Conservation (phyloP, 1,139 yeast genomes). For the Scheffersomyces titani region DNA sequence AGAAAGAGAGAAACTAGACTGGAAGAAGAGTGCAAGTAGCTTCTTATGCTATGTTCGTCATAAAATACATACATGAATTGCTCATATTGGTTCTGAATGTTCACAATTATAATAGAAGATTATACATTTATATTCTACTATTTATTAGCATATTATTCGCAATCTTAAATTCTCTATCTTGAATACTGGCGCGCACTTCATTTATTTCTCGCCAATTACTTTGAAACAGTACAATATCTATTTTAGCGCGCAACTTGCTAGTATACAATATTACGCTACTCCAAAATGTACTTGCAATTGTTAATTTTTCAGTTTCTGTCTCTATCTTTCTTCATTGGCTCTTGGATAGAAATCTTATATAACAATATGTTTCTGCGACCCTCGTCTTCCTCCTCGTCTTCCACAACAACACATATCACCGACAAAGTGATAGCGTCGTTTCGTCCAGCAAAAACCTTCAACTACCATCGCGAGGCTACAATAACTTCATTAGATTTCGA, state of each 20-base stretch:
- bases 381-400: constrained; percentile 1
- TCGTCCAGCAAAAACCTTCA: constrained; percentile 59
- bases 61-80: background rate
- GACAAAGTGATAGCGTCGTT: constrained; percentile 48
- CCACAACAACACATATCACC: constrained; percentile 33
- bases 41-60: background rate
- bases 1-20: background rate
- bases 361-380: background rate
- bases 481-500: constrained; percentile 86
- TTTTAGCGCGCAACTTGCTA: background rate
- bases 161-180: background rate
- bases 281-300: no score
- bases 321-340: background rate
- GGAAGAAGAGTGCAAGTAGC: background rate
- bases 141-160: no score
- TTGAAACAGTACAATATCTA: no score
- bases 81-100: no score
- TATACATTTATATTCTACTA: no score
- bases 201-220: background rate
- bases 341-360: background rate
- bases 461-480: constrained; percentile 56
- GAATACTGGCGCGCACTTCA: background rate
- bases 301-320: no score
- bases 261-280: background rate
- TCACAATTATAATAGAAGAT: no score